Conservation (phyloP, 306 rosid species). For the Erythrophleum fordii region DNA sequence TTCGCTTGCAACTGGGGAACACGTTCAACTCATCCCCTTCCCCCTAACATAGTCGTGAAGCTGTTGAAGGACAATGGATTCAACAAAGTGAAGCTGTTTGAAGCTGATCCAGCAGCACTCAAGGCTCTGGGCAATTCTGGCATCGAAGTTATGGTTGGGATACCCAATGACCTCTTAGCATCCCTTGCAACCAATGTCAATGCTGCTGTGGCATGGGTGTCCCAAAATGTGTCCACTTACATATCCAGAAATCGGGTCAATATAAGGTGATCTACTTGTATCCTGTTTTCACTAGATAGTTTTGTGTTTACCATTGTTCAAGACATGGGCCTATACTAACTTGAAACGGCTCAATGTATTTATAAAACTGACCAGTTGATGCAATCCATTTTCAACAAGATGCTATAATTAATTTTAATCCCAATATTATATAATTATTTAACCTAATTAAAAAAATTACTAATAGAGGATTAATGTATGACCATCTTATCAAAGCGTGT, state of each 20-base stretch:
- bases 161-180: slow-evolving; percentile 80
- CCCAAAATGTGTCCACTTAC: slow-evolving; percentile 69
- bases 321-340: too few relatives aligned
- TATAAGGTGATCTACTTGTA: slow-evolving; percentile 66
- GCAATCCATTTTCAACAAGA: too few relatives aligned
- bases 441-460: too few relatives aligned
- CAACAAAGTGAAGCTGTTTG: slow-evolving; percentile 82
- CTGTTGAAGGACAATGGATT: slow-evolving; percentile 85
- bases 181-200: slow-evolving; percentile 64
- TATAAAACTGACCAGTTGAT: too few relatives aligned
- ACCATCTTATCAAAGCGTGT: too few relatives aligned
- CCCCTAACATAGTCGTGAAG: slow-evolving; percentile 61
- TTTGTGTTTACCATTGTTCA: too few relatives aligned
- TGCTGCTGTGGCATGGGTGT: slow-evolving; percentile 78
- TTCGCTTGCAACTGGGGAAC: slow-evolving; percentile 91
- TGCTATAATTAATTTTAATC: too few relatives aligned
- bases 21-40: slow-evolving; percentile 70
- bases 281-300: too few relatives aligned
- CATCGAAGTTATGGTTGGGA: slow-evolving; percentile 84
- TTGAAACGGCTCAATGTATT: too few relatives aligned
- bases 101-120: slow-evolving; percentile 76
- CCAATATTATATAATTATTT: too few relatives aligned
- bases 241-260: slow-evolving; percentile 66
- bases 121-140: slow-evolving; percentile 84
- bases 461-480: too few relatives aligned